Conservation (phyloP, 805 yeast species). For the Metschnikowia kofuensis region DNA sequence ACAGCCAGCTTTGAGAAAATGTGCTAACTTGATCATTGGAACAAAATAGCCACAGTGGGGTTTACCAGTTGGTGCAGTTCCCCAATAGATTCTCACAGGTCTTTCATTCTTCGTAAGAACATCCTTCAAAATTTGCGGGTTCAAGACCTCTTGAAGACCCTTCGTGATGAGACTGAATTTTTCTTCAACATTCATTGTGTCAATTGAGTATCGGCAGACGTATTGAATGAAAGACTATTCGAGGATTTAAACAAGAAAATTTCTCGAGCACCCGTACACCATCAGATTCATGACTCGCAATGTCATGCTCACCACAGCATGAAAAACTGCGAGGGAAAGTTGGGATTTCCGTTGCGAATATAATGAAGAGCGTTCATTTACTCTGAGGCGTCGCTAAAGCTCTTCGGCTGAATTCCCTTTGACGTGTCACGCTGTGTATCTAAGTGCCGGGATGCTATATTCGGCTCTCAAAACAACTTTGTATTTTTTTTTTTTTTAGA, state of each 20-base stretch:
- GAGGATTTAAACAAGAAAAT: not conserved
- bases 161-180: constrained; percentile 76
- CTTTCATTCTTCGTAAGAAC: constrained; percentile 78
- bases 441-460: too few species aligned
- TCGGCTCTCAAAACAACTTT: too few species aligned
- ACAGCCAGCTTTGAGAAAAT: constrained; percentile 93
- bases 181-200: constrained; percentile 50
- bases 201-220: not conserved
- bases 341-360: too few species aligned
- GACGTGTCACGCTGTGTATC: too few species aligned
- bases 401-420: too few species aligned
- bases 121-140: constrained; percentile 81
- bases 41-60: constrained; percentile 99
- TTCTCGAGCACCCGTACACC: not conserved
- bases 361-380: too few species aligned
- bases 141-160: constrained; percentile 87
- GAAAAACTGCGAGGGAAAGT: too few species aligned
- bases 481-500: too few species aligned
- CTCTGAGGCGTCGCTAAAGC: too few species aligned
- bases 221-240: not conserved
- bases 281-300: not conserved
- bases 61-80: constrained; percentile 98
- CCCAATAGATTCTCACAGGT: constrained; percentile 92
- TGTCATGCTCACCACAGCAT: not conserved
- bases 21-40: constrained; percentile 95